Evolutionary conservation across 2,329 filamentous ascomycete genomes (phyloP), one percentile per base, ranked within the genome.

Genomic region (Emergomyces pasteurianus): DNA sequence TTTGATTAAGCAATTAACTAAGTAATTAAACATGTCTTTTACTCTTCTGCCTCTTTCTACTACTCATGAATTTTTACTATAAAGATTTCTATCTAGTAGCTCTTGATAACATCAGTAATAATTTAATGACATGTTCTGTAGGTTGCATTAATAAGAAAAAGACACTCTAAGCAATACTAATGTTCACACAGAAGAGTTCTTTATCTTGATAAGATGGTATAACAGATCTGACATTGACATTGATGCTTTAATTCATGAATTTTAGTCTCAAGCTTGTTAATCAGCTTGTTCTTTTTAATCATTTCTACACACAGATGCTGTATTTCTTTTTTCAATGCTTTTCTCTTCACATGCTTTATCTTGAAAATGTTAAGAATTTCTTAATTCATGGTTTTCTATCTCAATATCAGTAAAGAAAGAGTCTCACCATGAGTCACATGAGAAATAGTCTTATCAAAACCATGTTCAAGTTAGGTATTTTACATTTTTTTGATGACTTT

Each of bases 381-480:
- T 38, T 58, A 42, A 18, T 58, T 58, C 21, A 26, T 31, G 6
- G 56, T 58, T 58, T 46, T 42, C 56, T 58, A 58, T 46, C 56
- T 58, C 56, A 58, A 58, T 47, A 47, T 58, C 56, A 58, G 57
- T n/a, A 28, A 59, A 38, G 43, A 50, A 47, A 9, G 50, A 50
- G 57, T 16, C 40, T 16, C 31, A n/a, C 40, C 40, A 43, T 43
- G 40, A 23, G 28, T 4, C 46, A 6, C 9, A 31, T 28, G 7
- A n/a, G 46, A 28, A 50, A 50, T 18, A 36, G 36, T 59, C 57
- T 40, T 59, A 59, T 46, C 57, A 59, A 38, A 36, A 59, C 43
- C 4, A 7, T 50, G 42, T 36, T 16, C 46, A 59, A 23, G 42
- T 52, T 59, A 3, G 14, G 42, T 50, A 23, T 59, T 40, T 59